Evolutionary conservation across 768 basidiomycete species (phyloP), one percentile per base, ranked within the genome.

Genomic region (Lactarius hatsudake): DNA sequence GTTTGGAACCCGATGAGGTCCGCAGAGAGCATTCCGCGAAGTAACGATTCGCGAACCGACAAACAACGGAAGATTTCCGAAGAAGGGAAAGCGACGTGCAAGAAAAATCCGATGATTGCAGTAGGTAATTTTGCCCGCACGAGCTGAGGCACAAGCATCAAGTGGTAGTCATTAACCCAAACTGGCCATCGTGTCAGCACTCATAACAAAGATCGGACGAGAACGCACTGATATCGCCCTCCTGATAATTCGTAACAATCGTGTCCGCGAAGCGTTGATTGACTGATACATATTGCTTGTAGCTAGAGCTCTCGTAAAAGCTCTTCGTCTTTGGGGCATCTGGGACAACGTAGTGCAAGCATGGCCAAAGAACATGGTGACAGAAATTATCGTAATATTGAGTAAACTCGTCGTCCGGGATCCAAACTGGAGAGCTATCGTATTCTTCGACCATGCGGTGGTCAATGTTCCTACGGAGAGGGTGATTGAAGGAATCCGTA

Each of bases 31-130:
- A 99, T 81, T 20, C 96, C 96, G 40, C 87, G 83, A 30, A 98
- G 81, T 28, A 97, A 83, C 28, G 89, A 84, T 69, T 88, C 84
- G 60, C 90, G 84, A 4, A 91, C 87, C 4, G 90, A 88, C 36
- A 98, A 81, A 76, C 94, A 96, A 9, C 96, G 84, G 83, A 97
- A 97, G 71, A 97, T 96, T 77, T 98, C 96, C 32, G 92, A 94
- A 51, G 88, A 90, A 3, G 96, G 96, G 80, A 97, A 98, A 2
- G 96, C 93, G 64, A 96, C 94, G 75, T 98, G 96, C 78, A 97
- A 86, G 83, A 98, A 98, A 85, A 98, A 97, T 9, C 86, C 93
- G 71, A 94, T 91, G 42, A 87, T 86, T 0, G 87, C 86, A 23
- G 82, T 81, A 75, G 87, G 75, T 76, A 93, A 75, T 73, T 82